Base-by-base conservation (phyloP, 768 basidiomycete species). In the Tulasnella sp. region DNA sequence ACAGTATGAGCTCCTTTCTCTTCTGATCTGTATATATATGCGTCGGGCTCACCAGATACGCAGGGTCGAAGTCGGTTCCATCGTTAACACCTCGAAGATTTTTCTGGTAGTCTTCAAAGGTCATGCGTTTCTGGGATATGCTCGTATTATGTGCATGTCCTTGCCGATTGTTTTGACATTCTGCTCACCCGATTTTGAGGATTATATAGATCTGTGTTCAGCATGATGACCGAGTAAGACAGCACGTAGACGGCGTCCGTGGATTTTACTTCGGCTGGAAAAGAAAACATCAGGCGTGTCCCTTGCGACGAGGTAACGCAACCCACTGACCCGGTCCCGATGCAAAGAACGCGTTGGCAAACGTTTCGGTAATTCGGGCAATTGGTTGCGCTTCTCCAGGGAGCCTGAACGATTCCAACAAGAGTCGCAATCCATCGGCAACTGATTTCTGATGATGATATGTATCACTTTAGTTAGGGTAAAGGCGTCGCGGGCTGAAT, bases 381-480 rank as follows among this genome's bases (percentile, higher is more conserved):
- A 99, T 99, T 64, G 96, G 96, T 68, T 97, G 94, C 5, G 90
- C 68, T 69, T 99, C 96, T 54, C 96, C 96, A 0, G 96, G 96
- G 41, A 99, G 77, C 58, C 96, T 80, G 76, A 99, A 97, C 4
- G 84, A 77, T 69, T 98, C 96, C 9, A 99, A 77, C 60, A 98
- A 73, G 68, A 97, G 93, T 23, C 96, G 82, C 86, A 99, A 85
- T 1, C 93, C 95, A 62, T 99, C 96, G 15, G 91, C 93, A 62
- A 96, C 80, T 15, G 85, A 81, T 86, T 95, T 95, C 93, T 97
- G 65, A 51, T 13, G 27, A 50, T 19, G n/a, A n/a, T n/a, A n/a
- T n/a, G n/a, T n/a, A n/a, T n/a, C n/a, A n/a, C n/a, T n/a, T n/a
- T n/a, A n/a, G n/a, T n/a, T n/a, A 52, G 10, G 23, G 8, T 52